These are phyloP conservation scores for Heliocybe sulcata DNA, from an alignment of 1,284 basidiomycete genomes.

Conservation along the genomic window DNA sequence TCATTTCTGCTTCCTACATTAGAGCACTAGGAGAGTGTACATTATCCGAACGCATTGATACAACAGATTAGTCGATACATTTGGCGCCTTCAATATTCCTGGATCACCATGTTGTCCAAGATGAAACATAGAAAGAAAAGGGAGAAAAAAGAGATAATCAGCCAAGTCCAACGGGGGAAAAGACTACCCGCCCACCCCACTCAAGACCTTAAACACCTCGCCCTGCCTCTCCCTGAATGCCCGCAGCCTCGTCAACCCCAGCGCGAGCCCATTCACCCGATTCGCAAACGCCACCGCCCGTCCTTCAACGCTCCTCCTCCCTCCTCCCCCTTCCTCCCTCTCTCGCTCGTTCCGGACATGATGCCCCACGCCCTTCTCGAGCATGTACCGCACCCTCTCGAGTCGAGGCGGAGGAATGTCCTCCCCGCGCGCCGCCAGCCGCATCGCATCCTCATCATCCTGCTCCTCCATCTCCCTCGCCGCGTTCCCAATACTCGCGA, in stretches of 20 bases:
- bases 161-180: not conserved
- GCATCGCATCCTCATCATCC: constrained; percentile 49
- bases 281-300: constrained; percentile 64
- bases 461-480: constrained; percentile 46
- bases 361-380: constrained; percentile 52
- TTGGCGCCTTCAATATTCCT: too few relatives aligned
- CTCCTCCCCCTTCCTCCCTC: too few relatives aligned
- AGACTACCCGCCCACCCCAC: constrained; percentile 19
- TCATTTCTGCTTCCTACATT: too few relatives aligned
- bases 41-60: too few relatives aligned
- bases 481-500: constrained; percentile 28
- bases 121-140: too few relatives aligned
- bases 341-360: constrained; percentile 18
- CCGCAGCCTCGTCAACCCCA: constrained; percentile 59
- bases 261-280: constrained; percentile 61
- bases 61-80: too few relatives aligned
- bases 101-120: too few relatives aligned
- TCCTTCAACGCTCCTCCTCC: constrained; percentile 47
- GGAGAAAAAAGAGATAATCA: not conserved
- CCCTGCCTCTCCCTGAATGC: constrained; percentile 68
- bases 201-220: constrained; percentile 63
- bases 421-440: constrained; percentile 34
- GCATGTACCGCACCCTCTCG: constrained; percentile 50
- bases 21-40: too few relatives aligned
- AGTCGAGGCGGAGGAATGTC: constrained; percentile 43